phyloP scores from a whole-genome alignment of 1,284 basidiomycete genomes.

The Mycena sp. region DNA sequence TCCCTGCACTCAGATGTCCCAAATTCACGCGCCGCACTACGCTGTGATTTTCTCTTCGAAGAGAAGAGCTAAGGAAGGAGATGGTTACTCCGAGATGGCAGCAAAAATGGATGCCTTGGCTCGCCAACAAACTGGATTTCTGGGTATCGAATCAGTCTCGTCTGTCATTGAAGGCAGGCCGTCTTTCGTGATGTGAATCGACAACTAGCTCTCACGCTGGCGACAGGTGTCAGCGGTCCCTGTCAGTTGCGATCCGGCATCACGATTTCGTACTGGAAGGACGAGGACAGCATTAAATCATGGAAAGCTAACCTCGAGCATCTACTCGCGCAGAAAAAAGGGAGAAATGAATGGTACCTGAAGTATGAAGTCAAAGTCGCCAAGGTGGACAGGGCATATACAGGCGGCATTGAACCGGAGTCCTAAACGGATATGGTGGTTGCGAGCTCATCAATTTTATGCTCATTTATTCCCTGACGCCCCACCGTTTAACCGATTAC shows the following conservation, averaged over 20 bases:
- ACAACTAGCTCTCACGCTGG: neutral
- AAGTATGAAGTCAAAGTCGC: slow-evolving; percentile 21
- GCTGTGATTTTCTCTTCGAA: slow-evolving; percentile 27
- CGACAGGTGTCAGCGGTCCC: neutral
- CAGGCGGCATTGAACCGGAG: slow-evolving; percentile 1
- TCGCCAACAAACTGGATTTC: slow-evolving; percentile 17
- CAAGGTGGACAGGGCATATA: slow-evolving; percentile 24
- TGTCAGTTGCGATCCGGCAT: slow-evolving; percentile 22
- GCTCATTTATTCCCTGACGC: too few species aligned
- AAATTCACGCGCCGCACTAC: slow-evolving; percentile 16
- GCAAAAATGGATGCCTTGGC: slow-evolving; percentile 20
- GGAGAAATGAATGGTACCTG: slow-evolving; percentile 48
- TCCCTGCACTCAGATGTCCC: too few species aligned
- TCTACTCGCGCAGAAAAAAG: slow-evolving; percentile 49
- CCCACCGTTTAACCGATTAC: too few species aligned
- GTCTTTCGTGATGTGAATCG: neutral
- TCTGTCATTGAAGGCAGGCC: slow-evolving; percentile 6
- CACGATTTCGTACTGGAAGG: slow-evolving; percentile 27
- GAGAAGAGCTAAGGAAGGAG: slow-evolving; percentile 11
- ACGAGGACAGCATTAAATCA: slow-evolving; percentile 20
- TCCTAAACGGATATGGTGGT: too few species aligned
- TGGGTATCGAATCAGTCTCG: slow-evolving; percentile 19
- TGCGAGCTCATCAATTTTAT: too few species aligned
- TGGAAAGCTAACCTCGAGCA: slow-evolving; percentile 26
- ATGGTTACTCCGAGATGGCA: slow-evolving; percentile 21